phyloP scores from a whole-genome alignment of 331 rosid species.

The Malus hybrid region DNA sequence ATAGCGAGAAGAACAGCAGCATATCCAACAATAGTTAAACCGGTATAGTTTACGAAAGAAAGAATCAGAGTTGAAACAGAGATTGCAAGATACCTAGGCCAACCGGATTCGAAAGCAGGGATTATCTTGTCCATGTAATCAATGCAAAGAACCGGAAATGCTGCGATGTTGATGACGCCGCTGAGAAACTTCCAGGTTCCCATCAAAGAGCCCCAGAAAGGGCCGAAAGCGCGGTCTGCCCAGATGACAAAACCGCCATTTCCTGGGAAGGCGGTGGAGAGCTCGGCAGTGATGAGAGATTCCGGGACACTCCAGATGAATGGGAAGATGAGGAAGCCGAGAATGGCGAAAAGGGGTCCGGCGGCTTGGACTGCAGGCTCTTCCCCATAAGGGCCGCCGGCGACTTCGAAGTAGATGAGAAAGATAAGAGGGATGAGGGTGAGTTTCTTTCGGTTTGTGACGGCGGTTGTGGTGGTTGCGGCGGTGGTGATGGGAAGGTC shows the following conservation, averaged over 20 bases:
- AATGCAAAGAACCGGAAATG: constrained; percentile 69
- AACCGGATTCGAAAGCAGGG: constrained; percentile 49
- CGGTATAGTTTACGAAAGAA: constrained; percentile 58
- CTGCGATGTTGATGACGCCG: constrained; percentile 67
- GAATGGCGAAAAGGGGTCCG: constrained; percentile 59
- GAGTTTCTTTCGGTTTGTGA: constrained; percentile 31
- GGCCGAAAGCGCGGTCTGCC: constrained; percentile 75
- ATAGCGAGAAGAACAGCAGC: constrained; percentile 53
- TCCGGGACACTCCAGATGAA: constrained; percentile 85
- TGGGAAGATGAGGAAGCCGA: constrained; percentile 72
- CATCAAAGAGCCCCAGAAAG: constrained; percentile 87
- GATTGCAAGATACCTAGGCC: constrained; percentile 40
- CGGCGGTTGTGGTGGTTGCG: neutral
- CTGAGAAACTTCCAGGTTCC: constrained; percentile 68
- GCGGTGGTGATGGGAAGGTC: neutral
- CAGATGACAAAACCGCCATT: constrained; percentile 84
- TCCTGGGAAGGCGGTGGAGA: constrained; percentile 75
- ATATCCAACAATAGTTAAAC: constrained; percentile 70
- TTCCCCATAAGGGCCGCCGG: constrained; percentile 86
- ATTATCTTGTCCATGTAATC: constrained; percentile 44
- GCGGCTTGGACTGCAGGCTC: constrained; percentile 59
- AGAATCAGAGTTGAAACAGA: constrained; percentile 33
- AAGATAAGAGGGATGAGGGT: constrained; percentile 64
- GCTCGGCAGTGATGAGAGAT: constrained; percentile 73
- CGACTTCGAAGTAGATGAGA: constrained; percentile 83